phyloP scores from a whole-genome alignment of 2,329 filamentous ascomycete genomes.

The Cadophora sp. region DNA sequence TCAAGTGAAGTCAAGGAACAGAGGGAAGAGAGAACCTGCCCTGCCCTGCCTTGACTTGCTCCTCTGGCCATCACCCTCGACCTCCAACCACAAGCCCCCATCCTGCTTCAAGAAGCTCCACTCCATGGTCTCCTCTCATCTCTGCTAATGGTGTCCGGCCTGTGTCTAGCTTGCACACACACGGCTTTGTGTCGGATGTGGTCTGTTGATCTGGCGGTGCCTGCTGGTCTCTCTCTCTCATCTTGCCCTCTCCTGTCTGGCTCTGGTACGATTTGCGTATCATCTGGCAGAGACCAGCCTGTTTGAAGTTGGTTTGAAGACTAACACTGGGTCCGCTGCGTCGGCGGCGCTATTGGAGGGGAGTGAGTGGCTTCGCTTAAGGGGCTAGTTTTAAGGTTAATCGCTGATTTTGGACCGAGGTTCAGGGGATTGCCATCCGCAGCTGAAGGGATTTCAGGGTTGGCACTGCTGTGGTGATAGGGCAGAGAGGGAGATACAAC shows the following conservation, averaged over 20 bases:
- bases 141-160: not conserved
- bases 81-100: not conserved
- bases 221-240: not conserved
- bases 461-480: no score
- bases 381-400: slow-evolving; percentile 4
- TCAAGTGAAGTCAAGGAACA: slow-evolving; percentile 4
- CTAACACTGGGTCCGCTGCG: not conserved
- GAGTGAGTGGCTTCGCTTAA: slow-evolving; percentile 8
- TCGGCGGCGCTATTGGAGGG: slow-evolving; percentile 1
- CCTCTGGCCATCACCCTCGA: not conserved
- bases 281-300: slow-evolving; percentile 5
- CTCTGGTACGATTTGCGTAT: slow-evolving; percentile 6
- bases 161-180: no score
- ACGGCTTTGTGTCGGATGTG: not conserved
- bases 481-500: no score
- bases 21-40: not conserved
- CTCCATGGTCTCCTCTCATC: not conserved
- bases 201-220: not conserved
- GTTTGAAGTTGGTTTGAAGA: slow-evolving; percentile 14
- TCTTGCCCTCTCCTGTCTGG: not conserved
- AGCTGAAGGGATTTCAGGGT: no score
- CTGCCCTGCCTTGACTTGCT: not conserved
- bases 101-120: not conserved
- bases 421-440: no score
- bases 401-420: not conserved